Conservation (phyloP, 2,329 filamentous ascomycete genomes). For the Cladosporium phlei region DNA sequence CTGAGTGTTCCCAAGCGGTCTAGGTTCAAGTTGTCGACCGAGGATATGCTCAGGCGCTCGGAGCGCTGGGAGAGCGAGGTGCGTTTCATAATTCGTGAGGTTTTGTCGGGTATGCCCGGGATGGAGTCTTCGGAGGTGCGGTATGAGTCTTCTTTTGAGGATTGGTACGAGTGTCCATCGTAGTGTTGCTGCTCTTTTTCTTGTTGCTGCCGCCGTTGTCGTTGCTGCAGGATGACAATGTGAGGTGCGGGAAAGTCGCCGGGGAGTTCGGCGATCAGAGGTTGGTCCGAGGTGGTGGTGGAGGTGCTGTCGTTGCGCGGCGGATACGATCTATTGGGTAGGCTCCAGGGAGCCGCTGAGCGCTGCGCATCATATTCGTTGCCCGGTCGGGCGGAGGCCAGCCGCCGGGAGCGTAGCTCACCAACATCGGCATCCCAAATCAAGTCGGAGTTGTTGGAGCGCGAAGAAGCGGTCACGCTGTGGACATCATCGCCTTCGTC, state of each 20-base stretch:
- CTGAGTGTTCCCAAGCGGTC: too few species aligned
- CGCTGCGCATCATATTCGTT: constrained; percentile 13
- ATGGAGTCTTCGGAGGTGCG: neutral
- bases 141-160: neutral
- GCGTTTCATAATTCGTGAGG: constrained; percentile 29
- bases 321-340: neutral
- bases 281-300: neutral
- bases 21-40: neutral
- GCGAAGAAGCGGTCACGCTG: neutral
- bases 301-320: neutral
- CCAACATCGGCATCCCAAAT: constrained; percentile 19
- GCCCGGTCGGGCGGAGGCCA: neutral
- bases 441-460: constrained; percentile 18
- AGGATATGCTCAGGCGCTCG: constrained; percentile 24
- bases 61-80: constrained; percentile 33
- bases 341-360: constrained; percentile 2
- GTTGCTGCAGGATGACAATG: constrained; percentile 1
- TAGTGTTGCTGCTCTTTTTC: neutral
- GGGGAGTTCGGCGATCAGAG: constrained; percentile 6
- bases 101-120: constrained; percentile 2
- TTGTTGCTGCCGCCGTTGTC: neutral
- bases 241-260: neutral
- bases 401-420: constrained; percentile 14
- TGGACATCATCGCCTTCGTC: neutral
- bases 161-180: too few species aligned